Base-by-base conservation (phyloP, 2,329 filamentous ascomycete genomes). In the Aspergillus persii region DNA sequence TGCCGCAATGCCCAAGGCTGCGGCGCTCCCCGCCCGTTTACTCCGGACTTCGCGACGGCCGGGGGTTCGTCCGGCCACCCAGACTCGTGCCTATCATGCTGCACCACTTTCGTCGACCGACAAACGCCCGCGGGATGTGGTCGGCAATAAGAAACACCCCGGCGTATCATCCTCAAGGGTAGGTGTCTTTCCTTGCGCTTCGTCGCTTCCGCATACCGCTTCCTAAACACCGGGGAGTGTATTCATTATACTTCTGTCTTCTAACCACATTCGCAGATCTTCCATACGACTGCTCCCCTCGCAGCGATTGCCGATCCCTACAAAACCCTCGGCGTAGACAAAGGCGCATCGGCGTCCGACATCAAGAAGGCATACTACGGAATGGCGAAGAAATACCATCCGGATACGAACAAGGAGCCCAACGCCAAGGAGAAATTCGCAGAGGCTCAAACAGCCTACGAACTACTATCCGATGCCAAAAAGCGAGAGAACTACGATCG, bases 291-390 rank as follows among this genome's bases (percentile, higher is more conserved):
- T 5, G 66, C 74, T 77, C 68, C 79, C 33, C 90, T 89, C 74
- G 87, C 88, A 72, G 85, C 86, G 27, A 89, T 88, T 49, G 86
- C 91, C 74, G 90, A 99, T 70, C 95, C 95, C 1, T 99, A 99
- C 77, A 85, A 87, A 65, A 84, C 90, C 3, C 87, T 99, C 30
- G 95, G 95, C 12, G 91, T 99, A 31, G 82, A 82, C 69, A 96
- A 94, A 75, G 84, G 78, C 62, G 91, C 95, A n/a, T 88, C 91
- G 1, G 80, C 92, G 3, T 81, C 86, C 60, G 94, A 98, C 39
- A 98, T 99, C 74, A 99, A 99, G 76, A 98, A 97, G 76, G 93
- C 95, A 3, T 99, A 99, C 81, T 99, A 99, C 74, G 91, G 93
- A 53, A 82, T 98, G 60, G 95, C 95, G 23, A 99, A 99, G 78